Base-by-base conservation (phyloP, 169 alveolate genomes). In the Plasmodium blacklocki region DNA sequence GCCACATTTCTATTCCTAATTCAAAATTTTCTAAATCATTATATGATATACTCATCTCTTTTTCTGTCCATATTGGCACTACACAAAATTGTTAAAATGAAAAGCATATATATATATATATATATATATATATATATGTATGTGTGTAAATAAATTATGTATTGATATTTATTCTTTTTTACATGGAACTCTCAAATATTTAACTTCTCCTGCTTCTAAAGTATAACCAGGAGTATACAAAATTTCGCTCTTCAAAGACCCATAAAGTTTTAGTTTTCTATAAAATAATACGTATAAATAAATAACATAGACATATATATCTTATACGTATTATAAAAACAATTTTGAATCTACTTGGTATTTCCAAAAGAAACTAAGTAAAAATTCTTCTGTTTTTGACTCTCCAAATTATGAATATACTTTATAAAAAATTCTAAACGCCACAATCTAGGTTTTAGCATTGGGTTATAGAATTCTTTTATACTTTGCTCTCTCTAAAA, bases 1-100 rank as follows among this genome's bases (percentile, higher is more conserved):
- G 43, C 97, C 97, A 95, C 91, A 95, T 73, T 58, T 95, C 96
- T 7, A 95, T 94, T 49, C 78, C 73, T 32, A 95, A 83, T 67
- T 90, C 92, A 73, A 92, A 95, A 87, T 95, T 89, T 19, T 95
- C 90, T 67, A 95, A 89, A 60, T 95, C 97, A 23, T 95, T 94
- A 72, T 95, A 95, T 12, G 97, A 93, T 63, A 95, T 88, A 50
- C 78, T 74, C 29, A 95, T 60, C 32, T 92, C 89, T 71, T 93
- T 73, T 54, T 80, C 92, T 58, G 91, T 64, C 97, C 97, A 95
- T 18, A 95, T 92, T 78, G 94, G 83, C 50, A 94, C 95, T 92
- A 18, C 7, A 39, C 18, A 58, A 14, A 47, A 43, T 26, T 2
- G 12, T 11, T 5, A 70, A 49, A 19, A 76, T 19, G 54, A 21